Percentiles rank a stretch among this genome's conserved stretches.
Evolutionary conservation across 2,329 filamentous ascomycete genomes (phyloP).

Genomic region (Stachybotrys echinatus): DNA sequence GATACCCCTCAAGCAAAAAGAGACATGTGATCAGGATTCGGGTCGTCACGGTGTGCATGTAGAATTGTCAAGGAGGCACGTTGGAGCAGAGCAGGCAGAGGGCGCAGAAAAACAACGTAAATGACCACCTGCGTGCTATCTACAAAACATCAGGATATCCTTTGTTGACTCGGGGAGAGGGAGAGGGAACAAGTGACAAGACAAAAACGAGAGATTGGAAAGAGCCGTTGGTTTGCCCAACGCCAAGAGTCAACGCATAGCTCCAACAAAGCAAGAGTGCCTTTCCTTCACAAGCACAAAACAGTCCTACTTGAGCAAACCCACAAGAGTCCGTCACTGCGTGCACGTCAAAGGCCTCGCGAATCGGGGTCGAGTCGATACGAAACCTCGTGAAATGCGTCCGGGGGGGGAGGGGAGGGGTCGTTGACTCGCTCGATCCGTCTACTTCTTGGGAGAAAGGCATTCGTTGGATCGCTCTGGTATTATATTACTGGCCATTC

Average conservation of each 20-base stretch:
- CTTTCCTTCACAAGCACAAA: background rate
- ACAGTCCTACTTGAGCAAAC: background rate
- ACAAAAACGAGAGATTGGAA: background rate
- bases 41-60: too few relatives aligned
- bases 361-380: too few relatives aligned
- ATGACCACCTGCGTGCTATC: slow-evolving; percentile 1
- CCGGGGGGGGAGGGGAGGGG: too few relatives aligned
- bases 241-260: background rate
- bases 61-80: too few relatives aligned
- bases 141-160: slow-evolving; percentile 3
- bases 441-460: background rate
- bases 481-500: slow-evolving; percentile 11
- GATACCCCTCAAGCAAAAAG: background rate
- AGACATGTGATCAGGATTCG: background rate
- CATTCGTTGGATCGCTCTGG: background rate
- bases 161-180: background rate
- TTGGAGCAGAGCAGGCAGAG: too few relatives aligned
- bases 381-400: too few relatives aligned
- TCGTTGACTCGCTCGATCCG: too few relatives aligned
- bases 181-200: background rate
- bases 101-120: background rate
- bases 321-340: background rate
- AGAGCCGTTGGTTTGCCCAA: background rate
- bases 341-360: too few relatives aligned
- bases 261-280: background rate